These are phyloP conservation scores for Picea abies DNA, from an alignment of 83 land plant genomes.

Conservation along the genomic window DNA sequence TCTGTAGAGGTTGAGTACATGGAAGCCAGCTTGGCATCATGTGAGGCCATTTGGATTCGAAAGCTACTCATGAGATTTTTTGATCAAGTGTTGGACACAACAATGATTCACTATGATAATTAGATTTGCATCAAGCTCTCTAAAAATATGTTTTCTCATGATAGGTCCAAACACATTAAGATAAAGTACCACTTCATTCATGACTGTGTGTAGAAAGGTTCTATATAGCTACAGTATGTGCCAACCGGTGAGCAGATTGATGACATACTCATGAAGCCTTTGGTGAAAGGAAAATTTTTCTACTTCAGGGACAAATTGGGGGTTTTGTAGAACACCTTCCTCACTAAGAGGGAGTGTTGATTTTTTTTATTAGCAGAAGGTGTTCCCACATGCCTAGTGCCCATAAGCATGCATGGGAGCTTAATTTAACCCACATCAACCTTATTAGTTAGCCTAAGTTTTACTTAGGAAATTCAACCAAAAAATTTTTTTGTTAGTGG, in stretches of 20 bases:
- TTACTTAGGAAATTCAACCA: no score
- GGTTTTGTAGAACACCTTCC: neutral
- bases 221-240: neutral
- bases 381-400: no score
- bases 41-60: neutral
- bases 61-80: no score
- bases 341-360: neutral
- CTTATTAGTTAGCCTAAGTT: no score
- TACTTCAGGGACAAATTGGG: neutral
- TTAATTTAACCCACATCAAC: no score
- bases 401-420: no score
- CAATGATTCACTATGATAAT: no score
- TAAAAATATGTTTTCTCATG: no score
- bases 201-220: neutral
- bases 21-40: neutral
- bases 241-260: neutral
- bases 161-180: neutral
- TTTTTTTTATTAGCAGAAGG: no score
- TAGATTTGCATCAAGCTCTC: no score
- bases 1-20: neutral
- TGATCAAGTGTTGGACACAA: no score
- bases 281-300: neutral
- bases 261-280: constrained; percentile 13
- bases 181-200: neutral
- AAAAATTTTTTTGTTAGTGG: no score